Conservation (phyloP, 2,329 filamentous ascomycete genomes). For the Trichoderma sp. region DNA sequence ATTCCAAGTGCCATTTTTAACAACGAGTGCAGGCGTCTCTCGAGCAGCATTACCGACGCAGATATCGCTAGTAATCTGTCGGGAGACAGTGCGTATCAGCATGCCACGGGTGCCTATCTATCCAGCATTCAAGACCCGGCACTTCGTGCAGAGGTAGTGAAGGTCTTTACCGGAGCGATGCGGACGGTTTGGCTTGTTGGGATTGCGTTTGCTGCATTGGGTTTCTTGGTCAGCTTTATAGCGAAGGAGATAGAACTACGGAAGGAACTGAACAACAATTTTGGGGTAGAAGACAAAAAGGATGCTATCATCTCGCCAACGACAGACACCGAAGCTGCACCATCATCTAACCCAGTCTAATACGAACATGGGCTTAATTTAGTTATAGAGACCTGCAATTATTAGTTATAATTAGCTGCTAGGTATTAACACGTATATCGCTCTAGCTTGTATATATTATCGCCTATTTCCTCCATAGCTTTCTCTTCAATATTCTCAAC, state of each 20-base stretch:
- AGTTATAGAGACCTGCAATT: neutral
- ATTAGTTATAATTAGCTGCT: neutral
- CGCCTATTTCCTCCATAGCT: neutral
- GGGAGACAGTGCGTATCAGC: neutral
- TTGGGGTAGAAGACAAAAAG: neutral
- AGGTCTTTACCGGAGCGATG: neutral
- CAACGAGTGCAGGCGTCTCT: conserved; percentile 6
- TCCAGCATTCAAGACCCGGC: neutral
- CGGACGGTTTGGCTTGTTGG: neutral
- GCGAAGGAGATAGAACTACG: neutral
- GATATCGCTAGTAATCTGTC: neutral
- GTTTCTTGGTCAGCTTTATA: neutral
- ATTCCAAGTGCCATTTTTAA: conserved; percentile 10
- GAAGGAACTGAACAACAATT: neutral
- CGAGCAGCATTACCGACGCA: neutral
- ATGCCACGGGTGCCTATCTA: neutral
- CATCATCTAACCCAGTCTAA: neutral
- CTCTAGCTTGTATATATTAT: neutral
- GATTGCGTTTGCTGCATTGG: neutral
- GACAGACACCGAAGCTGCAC: neutral
- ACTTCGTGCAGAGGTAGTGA: neutral
- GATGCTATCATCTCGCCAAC: neutral
- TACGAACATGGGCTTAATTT: neutral
- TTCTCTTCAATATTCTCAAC: neutral
- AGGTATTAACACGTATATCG: neutral